Percentiles rank a stretch among this genome's conserved stretches.
These are phyloP conservation scores for Alternaria atra DNA, from an alignment of 2,329 filamentous ascomycete species.

Conservation along the genomic window DNA sequence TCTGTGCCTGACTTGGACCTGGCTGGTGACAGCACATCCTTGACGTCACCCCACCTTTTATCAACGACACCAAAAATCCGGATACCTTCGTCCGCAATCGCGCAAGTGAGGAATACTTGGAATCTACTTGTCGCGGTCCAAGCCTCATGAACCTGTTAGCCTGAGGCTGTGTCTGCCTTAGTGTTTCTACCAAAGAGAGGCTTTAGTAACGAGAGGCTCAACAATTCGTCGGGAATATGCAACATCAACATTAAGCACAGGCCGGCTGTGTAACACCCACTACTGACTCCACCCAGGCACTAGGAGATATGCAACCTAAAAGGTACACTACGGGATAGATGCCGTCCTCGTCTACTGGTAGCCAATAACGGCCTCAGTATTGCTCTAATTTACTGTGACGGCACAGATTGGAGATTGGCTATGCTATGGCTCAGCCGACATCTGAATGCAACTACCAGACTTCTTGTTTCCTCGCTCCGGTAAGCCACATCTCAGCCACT, in stretches of 20 bases:
- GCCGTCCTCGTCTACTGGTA: background rate
- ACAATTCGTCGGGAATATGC: background rate
- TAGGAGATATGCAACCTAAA: background rate
- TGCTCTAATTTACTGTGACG: background rate
- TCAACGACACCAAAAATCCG: background rate
- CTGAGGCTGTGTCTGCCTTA: background rate
- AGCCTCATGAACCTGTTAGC: background rate
- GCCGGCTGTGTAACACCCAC: background rate
- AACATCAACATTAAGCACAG: background rate
- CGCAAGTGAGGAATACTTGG: background rate
- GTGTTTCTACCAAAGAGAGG: background rate
- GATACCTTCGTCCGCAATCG: background rate
- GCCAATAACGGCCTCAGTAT: background rate
- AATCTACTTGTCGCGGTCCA: background rate
- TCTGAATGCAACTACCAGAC: background rate
- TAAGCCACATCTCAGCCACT: background rate
- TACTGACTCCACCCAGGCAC: background rate
- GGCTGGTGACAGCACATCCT: conserved; percentile 12
- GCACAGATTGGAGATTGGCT: conserved; percentile 1
- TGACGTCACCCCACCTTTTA: conserved; percentile 12
- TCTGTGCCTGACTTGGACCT: conserved; percentile 1
- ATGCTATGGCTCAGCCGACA: conserved; percentile 10
- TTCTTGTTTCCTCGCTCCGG: background rate
- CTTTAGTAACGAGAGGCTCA: background rate
- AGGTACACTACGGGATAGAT: background rate